Evolutionary conservation across 257 asterid genomes (phyloP).

Genomic region (Cordia subcordata): DNA sequence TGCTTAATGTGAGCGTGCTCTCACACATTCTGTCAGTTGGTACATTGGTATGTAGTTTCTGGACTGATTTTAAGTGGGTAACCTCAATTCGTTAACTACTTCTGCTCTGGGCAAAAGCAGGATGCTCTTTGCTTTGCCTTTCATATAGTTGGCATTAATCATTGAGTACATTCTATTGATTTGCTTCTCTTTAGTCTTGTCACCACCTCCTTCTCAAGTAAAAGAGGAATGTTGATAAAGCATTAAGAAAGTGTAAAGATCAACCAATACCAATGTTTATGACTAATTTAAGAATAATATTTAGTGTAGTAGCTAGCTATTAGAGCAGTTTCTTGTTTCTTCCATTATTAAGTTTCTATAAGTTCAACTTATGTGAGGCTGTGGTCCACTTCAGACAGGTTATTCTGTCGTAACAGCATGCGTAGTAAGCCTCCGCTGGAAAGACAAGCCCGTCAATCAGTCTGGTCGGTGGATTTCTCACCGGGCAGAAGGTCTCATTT

Average conservation of each 20-base stretch:
- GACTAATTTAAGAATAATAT: too few relatives aligned
- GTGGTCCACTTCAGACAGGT: slow-evolving; percentile 66
- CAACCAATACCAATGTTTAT: too few relatives aligned
- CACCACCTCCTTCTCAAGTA: too few relatives aligned
- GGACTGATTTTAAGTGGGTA: neutral
- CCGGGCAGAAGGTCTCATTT: slow-evolving; percentile 62
- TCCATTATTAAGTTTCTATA: neutral
- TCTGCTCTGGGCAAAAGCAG: slow-evolving; percentile 3
- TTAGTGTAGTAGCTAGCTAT: neutral
- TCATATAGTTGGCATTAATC: neutral
- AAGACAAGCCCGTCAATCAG: slow-evolving; percentile 38
- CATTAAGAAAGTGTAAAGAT: too few relatives aligned
- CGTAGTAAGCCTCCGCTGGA: slow-evolving; percentile 82
- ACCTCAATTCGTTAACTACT: slow-evolving; percentile 2
- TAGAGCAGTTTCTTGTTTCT: neutral
- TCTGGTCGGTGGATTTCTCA: slow-evolving; percentile 39
- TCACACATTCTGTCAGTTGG: slow-evolving; percentile 97
- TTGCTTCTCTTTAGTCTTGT: too few relatives aligned
- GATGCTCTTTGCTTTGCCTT: slow-evolving; percentile 1
- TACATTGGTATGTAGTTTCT: slow-evolving; percentile 60
- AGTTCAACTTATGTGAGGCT: slow-evolving; percentile 13
- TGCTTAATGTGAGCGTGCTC: slow-evolving; percentile 74
- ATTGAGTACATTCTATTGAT: neutral
- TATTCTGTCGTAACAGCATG: slow-evolving; percentile 96
- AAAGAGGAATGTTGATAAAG: too few relatives aligned